Percentiles rank a stretch among this genome's conserved stretches.
These are phyloP conservation scores for Geranium brycei DNA, from an alignment of 345 rosid genomes.

Conservation along the genomic window DNA sequence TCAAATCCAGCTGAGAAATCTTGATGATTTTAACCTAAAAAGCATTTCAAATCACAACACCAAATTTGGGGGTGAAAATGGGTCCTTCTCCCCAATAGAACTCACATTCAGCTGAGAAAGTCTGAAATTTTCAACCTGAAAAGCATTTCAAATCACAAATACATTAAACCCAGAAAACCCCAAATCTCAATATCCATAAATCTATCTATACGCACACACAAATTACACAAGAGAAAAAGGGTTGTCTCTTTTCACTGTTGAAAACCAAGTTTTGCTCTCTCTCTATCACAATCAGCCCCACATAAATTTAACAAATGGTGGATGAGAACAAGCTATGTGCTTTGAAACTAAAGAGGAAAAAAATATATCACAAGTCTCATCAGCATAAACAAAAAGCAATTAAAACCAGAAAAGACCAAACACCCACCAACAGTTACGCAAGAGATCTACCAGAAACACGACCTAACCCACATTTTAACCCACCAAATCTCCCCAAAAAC, in stretches of 20 bases:
- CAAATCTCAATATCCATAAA: neutral
- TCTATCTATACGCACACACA: neutral
- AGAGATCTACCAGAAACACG: slow-evolving; percentile 26
- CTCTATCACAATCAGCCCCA: neutral
- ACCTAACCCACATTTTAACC: slow-evolving; percentile 21
- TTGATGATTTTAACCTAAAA: no score
- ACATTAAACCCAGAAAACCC: neutral
- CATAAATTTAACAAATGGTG: neutral
- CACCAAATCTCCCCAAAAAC: slow-evolving; percentile 8
- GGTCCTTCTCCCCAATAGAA: slow-evolving; percentile 9
- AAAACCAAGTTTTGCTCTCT: neutral
- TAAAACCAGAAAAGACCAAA: slow-evolving; percentile 15
- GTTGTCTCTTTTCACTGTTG: neutral
- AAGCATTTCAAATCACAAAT: neutral
- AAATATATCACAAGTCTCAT: slow-evolving; percentile 4
- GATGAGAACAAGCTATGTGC: neutral
- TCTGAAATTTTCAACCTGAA: no score
- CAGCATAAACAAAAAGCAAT: slow-evolving; percentile 3
- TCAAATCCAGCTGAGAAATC: neutral
- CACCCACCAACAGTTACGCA: slow-evolving; percentile 12
- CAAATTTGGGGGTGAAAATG: neutral
- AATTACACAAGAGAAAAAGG: neutral
- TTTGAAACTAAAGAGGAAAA: slow-evolving; percentile 11
- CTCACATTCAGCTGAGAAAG: neutral
- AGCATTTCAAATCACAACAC: neutral